Conservation (phyloP, 2,329 filamentous ascomycete genomes). For the Zasmidium angulare region DNA sequence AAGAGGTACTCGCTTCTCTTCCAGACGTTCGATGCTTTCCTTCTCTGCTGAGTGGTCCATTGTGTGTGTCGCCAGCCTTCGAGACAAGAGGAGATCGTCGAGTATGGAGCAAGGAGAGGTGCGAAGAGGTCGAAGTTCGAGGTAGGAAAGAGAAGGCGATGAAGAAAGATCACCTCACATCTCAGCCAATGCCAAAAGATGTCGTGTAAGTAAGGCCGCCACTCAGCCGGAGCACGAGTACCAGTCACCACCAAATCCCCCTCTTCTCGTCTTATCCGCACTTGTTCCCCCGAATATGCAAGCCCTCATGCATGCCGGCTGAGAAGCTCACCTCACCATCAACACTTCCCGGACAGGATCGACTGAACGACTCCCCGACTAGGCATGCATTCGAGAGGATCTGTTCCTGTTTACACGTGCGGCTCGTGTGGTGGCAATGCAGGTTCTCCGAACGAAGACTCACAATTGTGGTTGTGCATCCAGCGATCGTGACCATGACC, state of each 20-base stretch:
- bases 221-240: too few relatives aligned
- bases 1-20: slow-evolving; percentile 10
- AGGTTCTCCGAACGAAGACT: background rate
- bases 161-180: too few relatives aligned
- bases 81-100: background rate
- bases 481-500: background rate
- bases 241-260: too few relatives aligned
- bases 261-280: too few relatives aligned
- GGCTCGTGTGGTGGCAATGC: background rate
- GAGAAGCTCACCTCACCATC: too few relatives aligned
- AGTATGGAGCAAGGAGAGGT: background rate
- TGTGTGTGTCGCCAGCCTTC: too few relatives aligned
- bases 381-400: background rate
- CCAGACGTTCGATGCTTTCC: slow-evolving; percentile 7
- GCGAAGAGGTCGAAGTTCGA: background rate
- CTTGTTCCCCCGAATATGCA: too few relatives aligned
- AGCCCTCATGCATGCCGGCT: too few relatives aligned
- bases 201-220: too few relatives aligned
- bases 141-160: background rate
- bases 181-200: background rate
- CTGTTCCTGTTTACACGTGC: background rate
- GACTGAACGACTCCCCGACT: background rate
- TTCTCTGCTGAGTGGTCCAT: slow-evolving; percentile 5
- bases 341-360: background rate
- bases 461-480: too few relatives aligned